Conservation (phyloP, 768 basidiomycete genomes). For the Boletus tylopilopsis region DNA sequence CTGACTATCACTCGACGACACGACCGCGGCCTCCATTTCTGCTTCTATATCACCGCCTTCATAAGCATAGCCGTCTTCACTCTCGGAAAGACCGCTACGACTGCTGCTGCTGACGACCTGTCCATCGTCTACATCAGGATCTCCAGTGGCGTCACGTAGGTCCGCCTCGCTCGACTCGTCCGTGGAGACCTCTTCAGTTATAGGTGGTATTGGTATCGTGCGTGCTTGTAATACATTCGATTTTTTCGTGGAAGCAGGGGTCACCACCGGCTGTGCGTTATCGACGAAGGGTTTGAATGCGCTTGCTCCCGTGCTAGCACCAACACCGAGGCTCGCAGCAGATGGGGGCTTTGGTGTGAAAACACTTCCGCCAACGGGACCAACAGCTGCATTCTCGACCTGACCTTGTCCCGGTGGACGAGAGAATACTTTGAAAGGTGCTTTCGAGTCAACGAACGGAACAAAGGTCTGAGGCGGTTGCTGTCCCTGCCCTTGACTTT, state of each 20-base stretch:
- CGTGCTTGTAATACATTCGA: slow-evolving; percentile 19
- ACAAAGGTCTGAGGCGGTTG: slow-evolving; percentile 36
- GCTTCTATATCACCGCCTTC: slow-evolving; percentile 26
- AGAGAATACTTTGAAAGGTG: slow-evolving; percentile 63
- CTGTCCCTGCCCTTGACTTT: slow-evolving; percentile 14
- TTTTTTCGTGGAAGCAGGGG: slow-evolving; percentile 21
- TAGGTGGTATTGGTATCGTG: slow-evolving; percentile 13
- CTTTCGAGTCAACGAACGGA: slow-evolving; percentile 38
- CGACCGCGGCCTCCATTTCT: slow-evolving; percentile 24
- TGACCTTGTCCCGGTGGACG: slow-evolving; percentile 49
- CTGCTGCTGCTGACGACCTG: slow-evolving; percentile 24
- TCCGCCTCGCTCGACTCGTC: slow-evolving; percentile 33
- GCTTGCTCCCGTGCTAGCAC: slow-evolving; percentile 2
- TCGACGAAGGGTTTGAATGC: slow-evolving; percentile 40
- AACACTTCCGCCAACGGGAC: slow-evolving; percentile 21
- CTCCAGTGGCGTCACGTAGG: slow-evolving; percentile 12
- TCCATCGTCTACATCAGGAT: slow-evolving; percentile 26
- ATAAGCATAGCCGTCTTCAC: slow-evolving; percentile 33
- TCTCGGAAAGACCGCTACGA: slow-evolving; percentile 30
- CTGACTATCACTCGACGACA: slow-evolving; percentile 31
- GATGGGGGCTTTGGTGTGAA: slow-evolving; percentile 45
- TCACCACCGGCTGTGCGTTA: slow-evolving; percentile 10
- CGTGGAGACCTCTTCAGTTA: slow-evolving; percentile 27
- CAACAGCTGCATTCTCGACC: slow-evolving; percentile 32
- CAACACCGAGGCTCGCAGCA: slow-evolving; percentile 3